phyloP scores from a whole-genome alignment of 2,329 filamentous ascomycete species.

The Colletotrichum sp. region DNA sequence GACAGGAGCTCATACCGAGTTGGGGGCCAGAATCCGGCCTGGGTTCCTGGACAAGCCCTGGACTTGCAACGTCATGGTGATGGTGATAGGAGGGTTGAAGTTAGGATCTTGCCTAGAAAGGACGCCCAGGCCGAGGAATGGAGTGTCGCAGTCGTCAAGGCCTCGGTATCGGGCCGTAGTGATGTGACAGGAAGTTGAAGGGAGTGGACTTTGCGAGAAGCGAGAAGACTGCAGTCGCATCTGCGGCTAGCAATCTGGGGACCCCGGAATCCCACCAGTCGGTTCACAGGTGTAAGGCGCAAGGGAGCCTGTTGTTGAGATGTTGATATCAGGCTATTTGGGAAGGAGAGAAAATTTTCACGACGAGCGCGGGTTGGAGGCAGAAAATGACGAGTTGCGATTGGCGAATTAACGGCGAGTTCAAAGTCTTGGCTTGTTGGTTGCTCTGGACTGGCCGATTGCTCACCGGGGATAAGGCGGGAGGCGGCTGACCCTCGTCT shows the following conservation, averaged over 20 bases:
- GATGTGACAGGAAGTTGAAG: not conserved
- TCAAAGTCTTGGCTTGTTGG: not conserved
- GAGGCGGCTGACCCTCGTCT: not conserved
- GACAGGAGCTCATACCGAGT: not conserved
- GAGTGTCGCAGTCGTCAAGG: not conserved
- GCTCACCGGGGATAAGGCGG: not conserved
- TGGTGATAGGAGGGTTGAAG: not conserved
- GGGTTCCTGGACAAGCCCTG: not conserved
- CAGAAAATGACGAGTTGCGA: not conserved
- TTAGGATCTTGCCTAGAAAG: not conserved
- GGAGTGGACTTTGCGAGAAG: not conserved
- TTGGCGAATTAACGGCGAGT: not conserved
- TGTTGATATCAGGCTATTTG: constrained; percentile 14
- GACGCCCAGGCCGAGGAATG: not conserved
- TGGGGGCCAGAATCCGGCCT: not conserved
- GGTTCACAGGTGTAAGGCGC: not conserved
- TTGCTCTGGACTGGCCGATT: not conserved
- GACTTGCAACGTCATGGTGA: not conserved
- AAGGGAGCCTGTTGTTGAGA: not conserved
- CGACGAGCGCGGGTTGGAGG: not conserved
- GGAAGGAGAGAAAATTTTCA: not conserved
- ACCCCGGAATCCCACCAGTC: constrained; percentile 18
- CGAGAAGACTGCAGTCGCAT: not conserved
- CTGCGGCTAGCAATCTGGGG: constrained; percentile 10
- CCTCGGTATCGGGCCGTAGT: not conserved